phyloP scores from a whole-genome alignment of 2,329 filamentous ascomycete species.

The Epichloe festucae region DNA sequence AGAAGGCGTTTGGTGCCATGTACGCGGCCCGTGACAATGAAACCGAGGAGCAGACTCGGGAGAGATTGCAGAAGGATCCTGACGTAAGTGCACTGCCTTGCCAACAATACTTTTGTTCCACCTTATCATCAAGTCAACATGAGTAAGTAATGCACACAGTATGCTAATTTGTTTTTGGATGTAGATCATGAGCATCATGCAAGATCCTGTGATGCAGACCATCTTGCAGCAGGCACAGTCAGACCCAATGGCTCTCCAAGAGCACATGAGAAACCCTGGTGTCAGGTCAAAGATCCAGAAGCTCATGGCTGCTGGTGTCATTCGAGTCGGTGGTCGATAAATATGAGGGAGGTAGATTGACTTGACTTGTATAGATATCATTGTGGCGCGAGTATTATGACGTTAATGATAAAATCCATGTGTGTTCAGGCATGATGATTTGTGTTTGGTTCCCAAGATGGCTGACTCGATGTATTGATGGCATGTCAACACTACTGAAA shows the following conservation, averaged over 20 bases:
- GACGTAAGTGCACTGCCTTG: slow-evolving; percentile 47
- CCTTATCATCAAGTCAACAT: background rate
- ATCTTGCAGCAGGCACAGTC: slow-evolving; percentile 94
- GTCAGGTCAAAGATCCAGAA: slow-evolving; percentile 89
- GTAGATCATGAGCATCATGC: slow-evolving; percentile 76
- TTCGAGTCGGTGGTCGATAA: slow-evolving; percentile 50
- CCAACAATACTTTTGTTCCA: background rate
- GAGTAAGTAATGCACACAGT: background rate
- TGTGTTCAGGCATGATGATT: background rate
- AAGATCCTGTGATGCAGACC: slow-evolving; percentile 94
- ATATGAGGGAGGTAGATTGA: background rate
- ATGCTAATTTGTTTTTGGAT: background rate
- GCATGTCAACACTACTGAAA: background rate
- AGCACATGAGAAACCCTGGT: slow-evolving; percentile 90
- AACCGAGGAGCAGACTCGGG: slow-evolving; percentile 89
- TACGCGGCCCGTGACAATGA: slow-evolving; percentile 85
- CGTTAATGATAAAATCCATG: background rate
- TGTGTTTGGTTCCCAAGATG: background rate
- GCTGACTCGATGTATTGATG: background rate
- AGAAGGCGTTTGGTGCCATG: slow-evolving; percentile 85
- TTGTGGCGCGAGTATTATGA: slow-evolving; percentile 3
- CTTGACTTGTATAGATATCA: slow-evolving; percentile 8
- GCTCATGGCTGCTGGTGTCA: slow-evolving; percentile 83
- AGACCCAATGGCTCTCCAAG: slow-evolving; percentile 81
- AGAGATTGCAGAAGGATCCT: slow-evolving; percentile 78